Percentiles rank a stretch among this genome's conserved stretches.
These are phyloP conservation scores for Mortierella sp. DNA, from an alignment of 371 early-diverging fungal species.

Conservation along the genomic window DNA sequence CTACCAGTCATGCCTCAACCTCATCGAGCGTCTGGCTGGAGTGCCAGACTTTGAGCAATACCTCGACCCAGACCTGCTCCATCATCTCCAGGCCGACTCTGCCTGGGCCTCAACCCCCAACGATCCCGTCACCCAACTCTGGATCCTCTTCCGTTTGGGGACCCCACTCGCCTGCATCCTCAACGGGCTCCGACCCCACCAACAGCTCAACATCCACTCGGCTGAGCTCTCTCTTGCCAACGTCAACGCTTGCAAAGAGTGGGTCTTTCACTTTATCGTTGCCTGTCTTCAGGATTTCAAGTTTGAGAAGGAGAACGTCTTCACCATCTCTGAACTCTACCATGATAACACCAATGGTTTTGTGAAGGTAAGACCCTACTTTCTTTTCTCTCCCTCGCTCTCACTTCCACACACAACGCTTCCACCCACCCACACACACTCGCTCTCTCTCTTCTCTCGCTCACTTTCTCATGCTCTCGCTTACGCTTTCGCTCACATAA, in stretches of 20 bases:
- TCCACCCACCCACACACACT: background rate
- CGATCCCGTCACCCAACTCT: slow-evolving; percentile 90
- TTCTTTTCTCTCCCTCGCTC: background rate
- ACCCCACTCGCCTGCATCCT: slow-evolving; percentile 74
- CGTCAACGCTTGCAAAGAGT: slow-evolving; percentile 85
- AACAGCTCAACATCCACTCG: slow-evolving; percentile 67
- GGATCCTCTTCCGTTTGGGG: slow-evolving; percentile 92
- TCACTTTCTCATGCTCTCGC: background rate
- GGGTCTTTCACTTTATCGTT: slow-evolving; percentile 84
- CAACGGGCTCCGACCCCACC: slow-evolving; percentile 61
- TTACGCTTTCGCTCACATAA: background rate
- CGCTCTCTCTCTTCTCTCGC: background rate
- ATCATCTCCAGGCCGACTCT: slow-evolving; percentile 50
- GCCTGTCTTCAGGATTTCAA: slow-evolving; percentile 77
- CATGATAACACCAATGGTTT: slow-evolving; percentile 96
- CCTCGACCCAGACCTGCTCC: slow-evolving; percentile 61
- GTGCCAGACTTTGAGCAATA: slow-evolving; percentile 74
- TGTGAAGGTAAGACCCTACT: slow-evolving; percentile 82
- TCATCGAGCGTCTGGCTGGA: slow-evolving; percentile 70
- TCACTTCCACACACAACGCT: background rate
- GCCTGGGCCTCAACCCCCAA: slow-evolving; percentile 48
- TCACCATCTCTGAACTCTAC: slow-evolving; percentile 91
- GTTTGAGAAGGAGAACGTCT: slow-evolving; percentile 83
- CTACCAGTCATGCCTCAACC: slow-evolving; percentile 75
- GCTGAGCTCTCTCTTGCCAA: slow-evolving; percentile 70